phyloP scores from a whole-genome alignment of 2,329 filamentous ascomycete genomes.

The Coniella lustricola region DNA sequence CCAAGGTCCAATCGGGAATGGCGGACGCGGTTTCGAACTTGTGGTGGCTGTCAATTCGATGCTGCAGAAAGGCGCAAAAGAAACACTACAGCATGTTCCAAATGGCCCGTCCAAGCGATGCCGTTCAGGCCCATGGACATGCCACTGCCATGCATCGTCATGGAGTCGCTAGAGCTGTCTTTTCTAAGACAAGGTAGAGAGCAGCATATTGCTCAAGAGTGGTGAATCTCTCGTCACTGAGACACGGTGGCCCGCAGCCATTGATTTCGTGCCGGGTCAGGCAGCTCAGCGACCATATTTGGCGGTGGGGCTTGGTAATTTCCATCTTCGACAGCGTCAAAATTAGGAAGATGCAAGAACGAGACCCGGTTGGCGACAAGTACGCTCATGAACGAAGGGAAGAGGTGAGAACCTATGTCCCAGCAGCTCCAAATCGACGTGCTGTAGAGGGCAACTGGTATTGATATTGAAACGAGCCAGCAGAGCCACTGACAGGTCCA shows the following conservation, averaged over 20 bases:
- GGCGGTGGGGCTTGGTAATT: not conserved
- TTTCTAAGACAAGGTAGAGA: not conserved
- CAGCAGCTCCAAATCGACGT: not conserved
- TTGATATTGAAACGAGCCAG: not conserved
- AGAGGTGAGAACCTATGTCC: not conserved
- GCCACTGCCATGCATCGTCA: no score
- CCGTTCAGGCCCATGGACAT: no score
- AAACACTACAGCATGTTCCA: no score
- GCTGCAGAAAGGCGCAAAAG: no score
- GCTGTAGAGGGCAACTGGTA: no score
- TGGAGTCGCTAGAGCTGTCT: no score
- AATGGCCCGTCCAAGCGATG: no score
- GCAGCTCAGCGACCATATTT: not conserved
- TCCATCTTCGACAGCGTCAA: not conserved
- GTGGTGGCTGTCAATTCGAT: no score
- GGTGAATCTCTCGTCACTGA: conserved; percentile 14
- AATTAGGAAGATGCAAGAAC: not conserved
- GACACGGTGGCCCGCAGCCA: conserved; percentile 17
- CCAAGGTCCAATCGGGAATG: no score
- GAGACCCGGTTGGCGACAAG: not conserved
- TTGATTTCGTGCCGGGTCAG: not conserved
- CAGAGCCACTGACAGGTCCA: not conserved
- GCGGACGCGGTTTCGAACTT: no score
- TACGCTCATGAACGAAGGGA: not conserved
- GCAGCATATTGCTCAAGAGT: conserved; percentile 1